Base-by-base conservation (phyloP, 371 early-diverging fungal genomes). In the Apophysomyces variabilis region DNA sequence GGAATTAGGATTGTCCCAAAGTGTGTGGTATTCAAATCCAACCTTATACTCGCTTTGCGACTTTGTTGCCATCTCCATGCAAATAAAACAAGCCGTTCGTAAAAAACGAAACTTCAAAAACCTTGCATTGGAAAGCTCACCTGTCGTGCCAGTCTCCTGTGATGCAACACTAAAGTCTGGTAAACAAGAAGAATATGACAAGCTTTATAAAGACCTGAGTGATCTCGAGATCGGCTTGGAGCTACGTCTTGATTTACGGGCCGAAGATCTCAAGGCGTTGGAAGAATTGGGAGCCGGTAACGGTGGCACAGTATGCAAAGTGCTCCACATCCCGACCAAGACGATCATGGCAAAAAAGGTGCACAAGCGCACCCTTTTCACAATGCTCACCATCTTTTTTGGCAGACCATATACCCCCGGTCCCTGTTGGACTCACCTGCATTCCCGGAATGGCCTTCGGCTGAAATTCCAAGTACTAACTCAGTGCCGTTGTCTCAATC, bases 321-420 rank as follows among this genome's bases (percentile, higher is more conserved):
- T 91, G 38, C 70, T 82, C 65, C 92, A 94, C 73, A 74, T 83
- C 44, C 90, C 91, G 21, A 89, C 90, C 41, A 80, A 84, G 64
- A 83, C 84, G 44, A 76, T 93, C 66, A 92, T 93, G 92, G 94
- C 94, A 21, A 83, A 88, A 67, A 94, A 94, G 88, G 86, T 86
- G 46, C 41, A 7, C 38, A 43, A 35, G 21, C 36, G 13, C 44
- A 35, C 41, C 35, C 21, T 45, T 60, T n/a, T n/a, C 14, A 41
- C 26, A 3, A 14, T 41, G 18, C 35, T 36, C 37, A 35, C 38
- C 41, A 57, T 54, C 47, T 45, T 14, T 14, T 18, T 36, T 43
- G 7, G 39, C 16, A 70, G 64, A 62, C 62, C 38, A 45, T 63
- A 26, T 66, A 66, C 62, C 64, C 58, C 36, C 64, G 67, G 32